Base-by-base conservation (phyloP, 2,329 filamentous ascomycete species). In the Colletotrichum sp. region DNA sequence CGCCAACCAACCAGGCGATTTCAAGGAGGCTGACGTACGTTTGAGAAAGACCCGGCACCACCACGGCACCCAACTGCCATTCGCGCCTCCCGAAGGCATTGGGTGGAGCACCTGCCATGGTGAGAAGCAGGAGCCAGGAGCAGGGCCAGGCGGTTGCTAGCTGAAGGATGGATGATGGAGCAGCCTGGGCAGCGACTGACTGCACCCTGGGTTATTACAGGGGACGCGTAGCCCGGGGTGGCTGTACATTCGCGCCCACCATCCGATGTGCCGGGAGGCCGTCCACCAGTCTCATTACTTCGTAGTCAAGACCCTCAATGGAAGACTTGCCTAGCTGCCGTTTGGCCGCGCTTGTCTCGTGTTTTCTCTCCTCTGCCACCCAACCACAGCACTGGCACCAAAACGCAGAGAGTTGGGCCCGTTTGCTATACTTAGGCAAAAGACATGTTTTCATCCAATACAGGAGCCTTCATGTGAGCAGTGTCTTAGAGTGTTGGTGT, bases 1-100 rank as follows among this genome's bases (percentile, higher is more conserved):
- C 67, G 44, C 16, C 16, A 30, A 59, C 61, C 67, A 61, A 62
- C 32, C 55, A 52, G 25, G 22, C 69, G 55, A 63, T 32, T 52
- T n/a, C 73, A 36, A 69, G 73, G 70, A 69, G 73, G 73, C 73
- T 76, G 73, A 73, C 70, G 73, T 74, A 74, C n/a, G 74, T 76
- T 76, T 73, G 74, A 76, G 71, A 59, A 52, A 52, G 57, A 62
- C 67, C 27, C 52, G 57, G 34, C 16, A 22, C n/a, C 34, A 27
- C 74, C 36, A 74, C 57, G 69, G 49, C 57, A 69, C 7, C 29
- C 32, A 52, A 15, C 59, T 64, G 57, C 44, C 64, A 66, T 55
- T 69, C 44, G 63, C 30, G 62, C 34, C 62, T 29, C 55, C 39
- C 69, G 15, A 49, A 30, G 30, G 13, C 44, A 49, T 22, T 49